These are phyloP conservation scores for Phytopythium litorale DNA, from an alignment of 352 stramenopile genomes.

Conservation along the genomic window DNA sequence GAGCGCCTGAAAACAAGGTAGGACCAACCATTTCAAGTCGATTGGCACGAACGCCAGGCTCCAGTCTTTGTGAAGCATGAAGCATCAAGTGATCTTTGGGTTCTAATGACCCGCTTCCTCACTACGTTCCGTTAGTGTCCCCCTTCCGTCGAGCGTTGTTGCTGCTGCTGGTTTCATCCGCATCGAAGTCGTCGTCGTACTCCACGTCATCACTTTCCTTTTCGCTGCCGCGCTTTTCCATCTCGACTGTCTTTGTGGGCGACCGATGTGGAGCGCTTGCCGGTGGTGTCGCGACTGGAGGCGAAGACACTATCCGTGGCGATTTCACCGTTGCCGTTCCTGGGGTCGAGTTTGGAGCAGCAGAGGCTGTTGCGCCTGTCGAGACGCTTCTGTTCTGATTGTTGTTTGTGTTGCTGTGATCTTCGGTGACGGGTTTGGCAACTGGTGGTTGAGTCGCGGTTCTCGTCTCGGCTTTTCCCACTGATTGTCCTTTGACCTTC, in stretches of 20 bases:
- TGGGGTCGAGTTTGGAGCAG: background rate
- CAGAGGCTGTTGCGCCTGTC: background rate
- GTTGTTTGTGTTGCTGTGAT: background rate
- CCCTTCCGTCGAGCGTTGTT: slow-evolving; percentile 1
- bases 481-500: slow-evolving; percentile 9
- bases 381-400: background rate
- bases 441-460: background rate
- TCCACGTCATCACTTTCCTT: slow-evolving; percentile 23
- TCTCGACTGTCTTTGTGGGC: background rate
- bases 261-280: background rate
- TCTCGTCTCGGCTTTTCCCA: background rate
- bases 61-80: background rate
- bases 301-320: background rate
- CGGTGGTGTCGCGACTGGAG: background rate
- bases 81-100: background rate
- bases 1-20: too few species aligned
- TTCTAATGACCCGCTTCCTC: background rate
- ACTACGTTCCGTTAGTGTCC: background rate
- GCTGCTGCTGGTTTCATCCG: slow-evolving; percentile 14
- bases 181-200: slow-evolving; percentile 46
- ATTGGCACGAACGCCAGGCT: too few species aligned
- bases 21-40: too few species aligned
- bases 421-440: background rate
- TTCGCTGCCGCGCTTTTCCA: slow-evolving; percentile 5
- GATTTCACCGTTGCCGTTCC: background rate